phyloP scores from a whole-genome alignment of 2,329 filamentous ascomycete species.

The Lachnum nothofagi region DNA sequence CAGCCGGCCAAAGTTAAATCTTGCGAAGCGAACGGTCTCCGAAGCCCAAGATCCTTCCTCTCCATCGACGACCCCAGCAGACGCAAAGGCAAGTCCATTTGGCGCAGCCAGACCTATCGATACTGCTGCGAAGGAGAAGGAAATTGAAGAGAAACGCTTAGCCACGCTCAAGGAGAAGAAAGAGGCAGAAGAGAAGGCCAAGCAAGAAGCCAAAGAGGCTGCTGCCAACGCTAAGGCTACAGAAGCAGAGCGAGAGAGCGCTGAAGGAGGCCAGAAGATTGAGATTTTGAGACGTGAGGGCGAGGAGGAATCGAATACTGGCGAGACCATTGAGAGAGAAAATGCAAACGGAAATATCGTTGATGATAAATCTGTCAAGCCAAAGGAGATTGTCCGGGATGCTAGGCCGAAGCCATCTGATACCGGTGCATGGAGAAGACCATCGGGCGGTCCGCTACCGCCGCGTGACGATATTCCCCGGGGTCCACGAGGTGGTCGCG shows the following conservation, averaged over 20 bases:
- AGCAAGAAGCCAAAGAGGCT: constrained; percentile 60
- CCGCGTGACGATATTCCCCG: constrained; percentile 40
- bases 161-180: constrained; percentile 73
- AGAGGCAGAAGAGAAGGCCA: constrained; percentile 53
- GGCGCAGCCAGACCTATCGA: constrained; percentile 92
- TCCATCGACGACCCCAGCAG: constrained; percentile 48
- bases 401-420: constrained; percentile 53
- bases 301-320: constrained; percentile 29
- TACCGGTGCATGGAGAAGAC: constrained; percentile 55
- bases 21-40: constrained; percentile 85
- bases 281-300: constrained; percentile 28
- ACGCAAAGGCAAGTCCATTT: constrained; percentile 87
- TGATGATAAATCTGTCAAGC: constrained; percentile 47
- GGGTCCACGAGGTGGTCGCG: constrained; percentile 37
- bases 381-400: constrained; percentile 42
- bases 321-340: constrained; percentile 32
- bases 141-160: constrained; percentile 83
- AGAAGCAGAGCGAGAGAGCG: constrained; percentile 32
- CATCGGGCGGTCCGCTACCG: constrained; percentile 39
- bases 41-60: constrained; percentile 54
- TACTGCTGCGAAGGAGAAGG: constrained; percentile 79
- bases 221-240: constrained; percentile 32
- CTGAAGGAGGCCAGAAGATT: constrained; percentile 29
- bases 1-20: constrained; percentile 74
- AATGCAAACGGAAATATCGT: constrained; percentile 34